These are phyloP conservation scores for Kregervanrija pseudodelftensis DNA, from an alignment of 805 yeast genomes.

Conservation along the genomic window DNA sequence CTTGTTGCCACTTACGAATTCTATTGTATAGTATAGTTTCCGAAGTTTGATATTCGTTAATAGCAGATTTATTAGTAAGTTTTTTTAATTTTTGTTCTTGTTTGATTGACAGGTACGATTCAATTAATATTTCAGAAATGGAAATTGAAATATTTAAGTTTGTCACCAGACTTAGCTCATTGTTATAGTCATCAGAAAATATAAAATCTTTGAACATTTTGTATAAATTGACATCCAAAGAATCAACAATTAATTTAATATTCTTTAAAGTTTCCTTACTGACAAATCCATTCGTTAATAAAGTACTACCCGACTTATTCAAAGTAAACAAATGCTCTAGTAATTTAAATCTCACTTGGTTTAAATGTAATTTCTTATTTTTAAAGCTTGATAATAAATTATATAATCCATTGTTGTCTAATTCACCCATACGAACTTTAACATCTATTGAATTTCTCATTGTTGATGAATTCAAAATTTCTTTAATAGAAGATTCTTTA, in stretches of 20 bases:
- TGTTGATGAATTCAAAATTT: slow-evolving; percentile 22
- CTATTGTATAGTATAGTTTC: slow-evolving; percentile 34
- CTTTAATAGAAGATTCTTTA: slow-evolving; percentile 23
- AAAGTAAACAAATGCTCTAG: slow-evolving; percentile 18
- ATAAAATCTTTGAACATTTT: slow-evolving; percentile 10
- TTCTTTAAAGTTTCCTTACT: slow-evolving; percentile 13
- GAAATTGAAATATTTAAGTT: slow-evolving; percentile 26
- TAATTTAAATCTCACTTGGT: slow-evolving; percentile 22
- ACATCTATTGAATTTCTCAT: slow-evolving; percentile 9
- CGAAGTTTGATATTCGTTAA: slow-evolving; percentile 29
- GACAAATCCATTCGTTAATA: slow-evolving; percentile 20
- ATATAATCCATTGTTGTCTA: slow-evolving; percentile 15
- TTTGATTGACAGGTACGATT: slow-evolving; percentile 30
- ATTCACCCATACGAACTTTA: slow-evolving; percentile 10
- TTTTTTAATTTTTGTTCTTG: slow-evolving; percentile 20
- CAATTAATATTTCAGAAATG: slow-evolving; percentile 38
- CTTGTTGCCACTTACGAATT: slow-evolving; percentile 41
- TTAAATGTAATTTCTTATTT: slow-evolving; percentile 16
- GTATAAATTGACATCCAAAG: slow-evolving; percentile 20
- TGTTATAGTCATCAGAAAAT: neutral
- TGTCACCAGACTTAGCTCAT: neutral
- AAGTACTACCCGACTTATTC: slow-evolving; percentile 13
- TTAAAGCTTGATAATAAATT: slow-evolving; percentile 15
- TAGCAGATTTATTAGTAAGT: slow-evolving; percentile 10
- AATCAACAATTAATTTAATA: slow-evolving; percentile 20